Percentiles rank a stretch among this genome's conserved stretches.
Evolutionary conservation across 2,329 filamentous ascomycete genomes (phyloP).

Genomic region (Fusarium fracticaudum): DNA sequence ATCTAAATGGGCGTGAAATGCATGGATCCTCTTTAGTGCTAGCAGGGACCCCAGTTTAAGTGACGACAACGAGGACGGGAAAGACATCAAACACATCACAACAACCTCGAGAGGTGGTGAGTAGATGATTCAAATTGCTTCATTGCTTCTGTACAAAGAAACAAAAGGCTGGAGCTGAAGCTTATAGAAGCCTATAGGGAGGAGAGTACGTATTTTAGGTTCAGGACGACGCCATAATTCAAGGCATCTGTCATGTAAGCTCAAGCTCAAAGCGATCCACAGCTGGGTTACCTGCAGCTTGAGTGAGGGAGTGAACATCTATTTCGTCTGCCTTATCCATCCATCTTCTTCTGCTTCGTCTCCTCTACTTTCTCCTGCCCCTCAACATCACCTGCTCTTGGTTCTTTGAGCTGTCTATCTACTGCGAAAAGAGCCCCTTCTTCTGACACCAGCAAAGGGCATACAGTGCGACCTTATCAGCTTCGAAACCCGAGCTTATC

Average conservation of each 20-base stretch:
- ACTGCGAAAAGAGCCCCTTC: background rate
- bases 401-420: background rate
- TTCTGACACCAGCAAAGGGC: background rate
- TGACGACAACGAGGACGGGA: constrained; percentile 28
- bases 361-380: background rate
- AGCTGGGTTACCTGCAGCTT: background rate
- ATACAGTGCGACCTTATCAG: constrained; percentile 12
- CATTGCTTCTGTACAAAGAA: background rate
- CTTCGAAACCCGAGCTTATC: constrained; percentile 11
- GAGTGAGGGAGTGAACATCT: constrained; percentile 9
- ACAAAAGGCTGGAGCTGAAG: background rate
- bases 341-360: background rate
- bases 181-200: background rate
- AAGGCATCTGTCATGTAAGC: constrained; percentile 5
- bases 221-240: background rate
- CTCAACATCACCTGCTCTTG: background rate
- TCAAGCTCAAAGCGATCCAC: constrained; percentile 28
- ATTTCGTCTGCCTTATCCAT: constrained; percentile 6
- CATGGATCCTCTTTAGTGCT: constrained; percentile 23
- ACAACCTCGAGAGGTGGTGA: constrained; percentile 8
- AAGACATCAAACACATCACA: constrained; percentile 31
- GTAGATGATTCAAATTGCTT: background rate
- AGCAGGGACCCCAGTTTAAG: constrained; percentile 37
- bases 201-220: background rate
- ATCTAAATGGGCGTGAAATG: constrained; percentile 34